phyloP scores from a whole-genome alignment of 106 monocot species.

The Agapanthus africanus region DNA sequence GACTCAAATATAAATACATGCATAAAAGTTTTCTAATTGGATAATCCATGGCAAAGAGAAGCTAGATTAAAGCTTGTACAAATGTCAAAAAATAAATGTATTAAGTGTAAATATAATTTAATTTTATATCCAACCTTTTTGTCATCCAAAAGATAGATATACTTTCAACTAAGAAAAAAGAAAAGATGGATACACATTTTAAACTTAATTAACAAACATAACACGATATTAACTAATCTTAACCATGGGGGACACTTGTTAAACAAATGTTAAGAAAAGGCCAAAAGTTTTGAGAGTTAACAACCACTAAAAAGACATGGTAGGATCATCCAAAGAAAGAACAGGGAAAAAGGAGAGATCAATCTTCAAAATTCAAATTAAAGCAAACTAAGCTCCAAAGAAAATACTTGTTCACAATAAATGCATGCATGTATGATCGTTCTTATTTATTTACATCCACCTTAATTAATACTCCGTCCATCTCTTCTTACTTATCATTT shows the following conservation, averaged over 20 bases:
- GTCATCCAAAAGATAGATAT: no score
- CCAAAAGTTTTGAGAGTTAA: background rate
- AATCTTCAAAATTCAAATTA: background rate
- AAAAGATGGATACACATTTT: background rate
- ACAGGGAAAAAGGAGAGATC: background rate
- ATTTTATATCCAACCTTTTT: background rate
- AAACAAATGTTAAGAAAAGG: background rate
- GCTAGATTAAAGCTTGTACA: background rate
- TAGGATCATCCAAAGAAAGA: slow-evolving; percentile 6
- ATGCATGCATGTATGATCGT: no score
- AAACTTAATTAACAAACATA: background rate
- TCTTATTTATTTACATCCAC: no score
- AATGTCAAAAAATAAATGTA: background rate
- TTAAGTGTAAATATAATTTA: background rate
- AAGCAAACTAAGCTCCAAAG: no score
- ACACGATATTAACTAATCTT: no score
- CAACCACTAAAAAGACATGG: background rate
- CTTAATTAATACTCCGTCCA: no score
- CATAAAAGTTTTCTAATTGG: no score
- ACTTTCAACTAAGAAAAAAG: no score
- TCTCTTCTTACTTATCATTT: no score
- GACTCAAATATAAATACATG: no score
- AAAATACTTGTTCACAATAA: no score
- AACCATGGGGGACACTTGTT: background rate
- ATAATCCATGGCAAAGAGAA: background rate